These are phyloP conservation scores for Chalciporus piperatus DNA, from an alignment of 768 basidiomycete genomes.

Conservation along the genomic window DNA sequence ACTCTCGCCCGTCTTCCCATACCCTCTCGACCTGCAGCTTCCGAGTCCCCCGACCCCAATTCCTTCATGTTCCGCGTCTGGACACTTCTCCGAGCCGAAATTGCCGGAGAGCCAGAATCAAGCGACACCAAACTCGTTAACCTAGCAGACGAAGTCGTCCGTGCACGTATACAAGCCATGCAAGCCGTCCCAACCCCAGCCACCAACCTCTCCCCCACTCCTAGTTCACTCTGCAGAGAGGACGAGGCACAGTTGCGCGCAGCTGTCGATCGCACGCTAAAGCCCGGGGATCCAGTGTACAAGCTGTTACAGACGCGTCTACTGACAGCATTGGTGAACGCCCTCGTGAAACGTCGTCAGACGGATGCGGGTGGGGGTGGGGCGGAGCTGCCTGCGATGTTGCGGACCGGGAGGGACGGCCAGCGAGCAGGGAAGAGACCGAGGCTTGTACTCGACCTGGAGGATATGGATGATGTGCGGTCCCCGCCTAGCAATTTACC, in stretches of 20 bases:
- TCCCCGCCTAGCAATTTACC: not conserved
- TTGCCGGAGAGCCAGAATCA: constrained; percentile 36
- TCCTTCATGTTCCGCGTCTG: constrained; percentile 62
- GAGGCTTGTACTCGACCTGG: constrained; percentile 24
- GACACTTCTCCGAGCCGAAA: constrained; percentile 59
- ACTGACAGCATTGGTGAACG: constrained; percentile 36
- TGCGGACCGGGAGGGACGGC: constrained; percentile 33
- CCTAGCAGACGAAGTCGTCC: constrained; percentile 72
- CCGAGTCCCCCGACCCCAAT: constrained; percentile 9
- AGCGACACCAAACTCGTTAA: constrained; percentile 57
- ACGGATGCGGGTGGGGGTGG: not conserved
- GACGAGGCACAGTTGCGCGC: constrained; percentile 55
- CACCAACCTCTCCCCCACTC: not conserved
- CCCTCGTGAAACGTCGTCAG: constrained; percentile 24
- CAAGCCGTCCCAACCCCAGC: not conserved
- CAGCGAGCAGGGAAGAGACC: constrained; percentile 26
- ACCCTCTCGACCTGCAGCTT: not conserved
- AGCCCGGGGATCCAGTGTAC: constrained; percentile 64
- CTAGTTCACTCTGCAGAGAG: constrained; percentile 25
- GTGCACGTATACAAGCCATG: constrained; percentile 38
- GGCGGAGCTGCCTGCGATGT: constrained; percentile 16
- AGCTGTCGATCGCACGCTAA: constrained; percentile 62
- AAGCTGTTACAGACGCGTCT: constrained; percentile 59
- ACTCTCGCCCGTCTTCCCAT: constrained; percentile 48
- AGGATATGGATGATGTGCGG: constrained; percentile 16